Evolutionary conservation across 441 rosid genomes (phyloP).

Genomic region (Rhodomyrtus psidioides): DNA sequence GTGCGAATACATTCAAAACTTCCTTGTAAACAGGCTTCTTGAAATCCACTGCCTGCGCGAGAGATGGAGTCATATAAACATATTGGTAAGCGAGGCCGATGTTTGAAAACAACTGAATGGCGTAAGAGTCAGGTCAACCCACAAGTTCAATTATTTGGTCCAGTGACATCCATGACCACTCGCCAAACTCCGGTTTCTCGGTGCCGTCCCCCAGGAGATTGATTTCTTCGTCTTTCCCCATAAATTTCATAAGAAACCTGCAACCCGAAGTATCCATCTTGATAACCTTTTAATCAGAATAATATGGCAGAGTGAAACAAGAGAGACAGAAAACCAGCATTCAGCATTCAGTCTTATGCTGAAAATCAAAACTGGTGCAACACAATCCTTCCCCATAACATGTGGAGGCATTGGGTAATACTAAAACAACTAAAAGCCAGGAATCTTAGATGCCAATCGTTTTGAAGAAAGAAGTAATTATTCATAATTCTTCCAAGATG

Average conservation of each 20-base stretch:
- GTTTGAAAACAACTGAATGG: neutral
- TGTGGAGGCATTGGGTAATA: neutral
- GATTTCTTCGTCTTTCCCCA: slow-evolving; percentile 75
- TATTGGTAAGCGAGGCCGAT: neutral
- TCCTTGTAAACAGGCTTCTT: slow-evolving; percentile 56
- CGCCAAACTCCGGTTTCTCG: slow-evolving; percentile 83
- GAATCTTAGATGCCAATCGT: neutral
- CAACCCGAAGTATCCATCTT: neutral
- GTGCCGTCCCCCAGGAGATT: slow-evolving; percentile 79
- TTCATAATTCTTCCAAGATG: neutral
- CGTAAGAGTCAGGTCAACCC: slow-evolving; percentile 8
- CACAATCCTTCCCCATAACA: neutral
- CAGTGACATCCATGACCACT: slow-evolving; percentile 80
- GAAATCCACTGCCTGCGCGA: slow-evolving; percentile 46
- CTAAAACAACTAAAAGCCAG: neutral
- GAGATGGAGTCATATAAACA: neutral
- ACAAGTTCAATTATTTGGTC: slow-evolving; percentile 56
- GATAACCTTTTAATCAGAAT: neutral
- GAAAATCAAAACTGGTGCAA: neutral
- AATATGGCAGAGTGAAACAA: neutral
- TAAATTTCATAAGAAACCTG: slow-evolving; percentile 84
- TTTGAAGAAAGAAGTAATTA: neutral
- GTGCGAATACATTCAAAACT: slow-evolving; percentile 44
- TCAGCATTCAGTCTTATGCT: neutral
- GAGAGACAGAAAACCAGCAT: neutral